Conservation (phyloP, 2,329 filamentous ascomycete genomes). For the Fulvia fulva region DNA sequence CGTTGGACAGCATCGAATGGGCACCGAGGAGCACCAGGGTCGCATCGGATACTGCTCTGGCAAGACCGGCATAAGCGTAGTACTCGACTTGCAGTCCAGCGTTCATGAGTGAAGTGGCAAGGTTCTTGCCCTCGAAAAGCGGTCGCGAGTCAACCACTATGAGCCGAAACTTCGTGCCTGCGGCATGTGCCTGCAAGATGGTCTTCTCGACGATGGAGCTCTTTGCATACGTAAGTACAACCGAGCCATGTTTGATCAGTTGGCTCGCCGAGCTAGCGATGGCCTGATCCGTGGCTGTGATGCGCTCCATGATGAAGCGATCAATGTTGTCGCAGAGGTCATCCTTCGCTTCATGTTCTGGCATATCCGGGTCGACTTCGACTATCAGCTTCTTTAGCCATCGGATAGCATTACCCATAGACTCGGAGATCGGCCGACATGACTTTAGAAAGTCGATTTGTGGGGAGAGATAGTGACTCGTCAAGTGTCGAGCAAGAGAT, state of each 20-base stretch:
- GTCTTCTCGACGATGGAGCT: conserved; percentile 82
- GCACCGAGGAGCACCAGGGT: conserved; percentile 79
- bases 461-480: conserved; percentile 82
- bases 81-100: conserved; percentile 76
- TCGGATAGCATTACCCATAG: conserved; percentile 94
- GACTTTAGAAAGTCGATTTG: conserved; percentile 94
- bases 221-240: conserved; percentile 81
- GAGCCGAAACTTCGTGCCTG: conserved; percentile 74
- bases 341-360: conserved; percentile 77
- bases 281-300: conserved; percentile 79
- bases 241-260: conserved; percentile 74
- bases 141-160: conserved; percentile 76
- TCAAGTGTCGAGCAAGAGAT: conserved; percentile 85
- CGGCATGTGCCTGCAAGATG: conserved; percentile 65
- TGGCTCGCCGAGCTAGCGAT: conserved; percentile 73
- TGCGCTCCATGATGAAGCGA: conserved; percentile 82
- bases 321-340: conserved; percentile 78
- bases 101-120: conserved; percentile 67
- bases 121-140: conserved; percentile 63
- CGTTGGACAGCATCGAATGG: conserved; percentile 94
- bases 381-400: conserved; percentile 91
- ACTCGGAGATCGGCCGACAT: conserved; percentile 92
- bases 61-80: conserved; percentile 72
- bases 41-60: conserved; percentile 66
- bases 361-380: conserved; percentile 79